Evolutionary conservation across 2,329 filamentous ascomycete species (phyloP), one percentile per base, ranked within the genome.

Genomic region (Penicillium sp.): DNA sequence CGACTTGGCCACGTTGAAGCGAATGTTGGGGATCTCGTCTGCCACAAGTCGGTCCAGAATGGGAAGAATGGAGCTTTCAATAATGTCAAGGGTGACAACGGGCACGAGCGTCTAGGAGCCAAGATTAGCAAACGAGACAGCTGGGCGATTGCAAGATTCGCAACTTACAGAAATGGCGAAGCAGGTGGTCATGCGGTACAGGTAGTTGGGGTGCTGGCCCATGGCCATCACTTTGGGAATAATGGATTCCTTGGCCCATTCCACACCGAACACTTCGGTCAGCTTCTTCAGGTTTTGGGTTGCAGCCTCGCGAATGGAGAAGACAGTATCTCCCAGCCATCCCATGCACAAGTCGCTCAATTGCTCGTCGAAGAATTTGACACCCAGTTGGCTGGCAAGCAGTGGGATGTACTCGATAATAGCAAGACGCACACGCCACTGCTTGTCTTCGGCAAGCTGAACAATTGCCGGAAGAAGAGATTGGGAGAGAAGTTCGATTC

Each of bases 101-200:
- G 87, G 87, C 28, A 93, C 87, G 54, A 98, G 83, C 25, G 91
- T 98, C 93, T 98, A 58, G 42, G 50, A 35, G 56, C 11, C 29
- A 7, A 32, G 53, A 57, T 73, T 61, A 67, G 56, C 44, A 48
- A 27, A 27, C n/a, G 35, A 37, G 29, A 32, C 38, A 41, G n/a
- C 3, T 4, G 13, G 18, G 35, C 9, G 9, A 25, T 9, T 5
- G 11, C 26, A 8, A 27, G 4, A n/a, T 13, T 26, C 5, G 5
- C 3, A 29, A 80, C 88, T 77, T 80, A 98, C 93, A 61, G 90
- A 91, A 58, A 98, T 94, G 53, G 93, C 93, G 70, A 98, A 98
- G 75, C 91, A 97, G n/a, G 93, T 98, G 8, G 93, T 98, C 93
- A 98, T 98, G 68, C 93, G 83, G 80, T 98, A 98, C 45, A 98